Percentiles rank a stretch among this genome's conserved stretches.
Evolutionary conservation across 2,329 filamentous ascomycete genomes (phyloP).

Genomic region (Fonsecaea pugnacius): DNA sequence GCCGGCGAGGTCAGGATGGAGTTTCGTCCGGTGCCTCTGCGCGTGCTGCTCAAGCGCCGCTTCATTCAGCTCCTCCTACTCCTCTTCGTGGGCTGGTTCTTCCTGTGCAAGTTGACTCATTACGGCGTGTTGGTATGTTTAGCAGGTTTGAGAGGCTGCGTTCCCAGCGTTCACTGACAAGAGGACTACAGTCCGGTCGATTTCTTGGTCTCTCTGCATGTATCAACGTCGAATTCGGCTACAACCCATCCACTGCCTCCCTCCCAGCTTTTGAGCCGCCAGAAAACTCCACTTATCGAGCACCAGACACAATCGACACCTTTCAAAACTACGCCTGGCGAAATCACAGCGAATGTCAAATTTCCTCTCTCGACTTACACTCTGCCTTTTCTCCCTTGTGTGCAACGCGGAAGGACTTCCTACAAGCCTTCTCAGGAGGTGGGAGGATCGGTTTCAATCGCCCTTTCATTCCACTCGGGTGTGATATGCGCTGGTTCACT

Average conservation of each 20-base stretch:
- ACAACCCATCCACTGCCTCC: conserved; percentile 5
- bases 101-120: conserved; percentile 9
- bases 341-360: conserved; percentile 45
- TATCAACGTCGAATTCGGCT: conserved; percentile 9
- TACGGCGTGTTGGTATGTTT: conserved; percentile 17
- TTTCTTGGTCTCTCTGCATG: conserved; percentile 10
- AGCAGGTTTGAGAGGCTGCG: conserved; percentile 3
- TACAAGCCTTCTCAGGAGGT: conserved; percentile 50
- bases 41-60: conserved; percentile 9
- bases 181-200: conserved; percentile 6
- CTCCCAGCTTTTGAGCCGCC: conserved; percentile 36
- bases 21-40: conserved; percentile 8
- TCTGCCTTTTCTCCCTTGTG: conserved; percentile 47
- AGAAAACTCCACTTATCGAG: conserved; percentile 39
- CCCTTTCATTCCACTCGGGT: conserved; percentile 52
- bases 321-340: conserved; percentile 51
- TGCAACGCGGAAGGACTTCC: conserved; percentile 43
- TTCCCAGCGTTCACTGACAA: not conserved
- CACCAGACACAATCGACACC: conserved; percentile 44
- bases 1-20: conserved; percentile 21
- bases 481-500: conserved; percentile 55
- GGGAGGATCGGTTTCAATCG: conserved; percentile 53
- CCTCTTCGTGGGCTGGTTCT: conserved; percentile 13
- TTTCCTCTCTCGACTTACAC: conserved; percentile 54
- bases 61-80: conserved; percentile 9